These are phyloP conservation scores for Omphalotus olearius DNA, from an alignment of 1,284 basidiomycete genomes.

Conservation along the genomic window DNA sequence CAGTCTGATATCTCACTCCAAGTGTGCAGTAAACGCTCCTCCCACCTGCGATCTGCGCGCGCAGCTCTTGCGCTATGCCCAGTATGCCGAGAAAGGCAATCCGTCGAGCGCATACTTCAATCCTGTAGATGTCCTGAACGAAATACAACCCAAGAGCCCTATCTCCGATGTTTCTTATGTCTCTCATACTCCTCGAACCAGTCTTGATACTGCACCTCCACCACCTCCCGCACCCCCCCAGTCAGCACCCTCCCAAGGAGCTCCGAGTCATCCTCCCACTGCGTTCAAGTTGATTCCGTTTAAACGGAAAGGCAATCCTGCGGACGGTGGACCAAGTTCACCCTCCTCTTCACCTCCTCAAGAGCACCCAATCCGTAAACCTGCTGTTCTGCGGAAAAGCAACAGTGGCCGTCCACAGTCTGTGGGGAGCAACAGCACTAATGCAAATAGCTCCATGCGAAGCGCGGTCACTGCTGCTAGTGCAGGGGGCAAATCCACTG, in stretches of 20 bases:
- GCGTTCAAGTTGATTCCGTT: constrained; percentile 67
- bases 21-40: constrained; percentile 72
- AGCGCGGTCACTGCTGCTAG: constrained; percentile 37
- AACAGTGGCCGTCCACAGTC: constrained; percentile 43
- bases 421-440: constrained; percentile 45
- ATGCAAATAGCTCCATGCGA: constrained; percentile 40
- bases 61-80: constrained; percentile 66
- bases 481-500: constrained; percentile 21
- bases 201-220: constrained; percentile 39
- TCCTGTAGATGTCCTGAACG: constrained; percentile 43
- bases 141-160: constrained; percentile 39
- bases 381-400: constrained; percentile 29
- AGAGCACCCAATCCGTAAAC: constrained; percentile 24
- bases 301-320: constrained; percentile 37
- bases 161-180: constrained; percentile 52
- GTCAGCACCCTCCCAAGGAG: constrained; percentile 30
- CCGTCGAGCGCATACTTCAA: constrained; percentile 47
- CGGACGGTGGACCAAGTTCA: constrained; percentile 26
- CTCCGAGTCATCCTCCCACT: constrained; percentile 37
- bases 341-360: constrained; percentile 27
- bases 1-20: constrained; percentile 82
- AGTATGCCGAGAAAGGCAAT: constrained; percentile 65
- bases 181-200: constrained; percentile 45
- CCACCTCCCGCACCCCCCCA: constrained; percentile 27
- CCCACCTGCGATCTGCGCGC: constrained; percentile 81